Base-by-base conservation (phyloP, 257 asterid genomes). In the Fraxinus cuspidata region DNA sequence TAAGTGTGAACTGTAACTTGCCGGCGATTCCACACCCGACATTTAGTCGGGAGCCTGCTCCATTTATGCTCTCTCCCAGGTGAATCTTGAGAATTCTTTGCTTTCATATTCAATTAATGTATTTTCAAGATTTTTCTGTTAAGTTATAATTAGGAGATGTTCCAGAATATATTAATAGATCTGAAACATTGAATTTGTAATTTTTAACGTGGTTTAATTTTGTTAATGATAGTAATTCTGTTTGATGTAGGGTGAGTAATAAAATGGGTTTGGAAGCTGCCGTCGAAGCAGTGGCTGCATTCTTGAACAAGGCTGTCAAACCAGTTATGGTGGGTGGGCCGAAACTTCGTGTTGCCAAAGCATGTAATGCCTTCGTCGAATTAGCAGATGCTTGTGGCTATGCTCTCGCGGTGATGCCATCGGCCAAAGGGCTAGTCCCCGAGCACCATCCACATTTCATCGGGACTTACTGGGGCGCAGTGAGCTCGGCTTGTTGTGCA, bases 271-370 rank as follows among this genome's bases (percentile, higher is more conserved):
- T 92, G 32, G 92, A 86, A 78, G 92, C 92, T 35, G 97, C 97
- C 69, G 97, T 91, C 5, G 97, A 87, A 71, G 92, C 90, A 63
- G 89, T 94, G 1, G 92, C 82, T 0, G 90, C 84, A 79, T 93
- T 91, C 86, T 81, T 93, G 83, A 91, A 91, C 82, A 93, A 87
- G 81, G 89, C 96, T 5, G 96, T 91, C 83, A 93, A 93, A 77
- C 97, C 97, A n/a, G 97, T 93, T 40, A 83, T 93, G 90, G 94
- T 93, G 53, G 97, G 89, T 71, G 97, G 97, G 44, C 94, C 92
- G 0, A 93, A 93, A 67, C 86, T 93, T 80, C 90, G 93, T 0
- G 96, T 87, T 28, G 92, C 96, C 19, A 86, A 87, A 81, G 97
- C 97, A 3, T 53, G 87, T 56, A 51, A 77, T 18, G 90, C 94